phyloP scores from a whole-genome alignment of 257 asterid genomes.

The Galeopsis tetrahit region DNA sequence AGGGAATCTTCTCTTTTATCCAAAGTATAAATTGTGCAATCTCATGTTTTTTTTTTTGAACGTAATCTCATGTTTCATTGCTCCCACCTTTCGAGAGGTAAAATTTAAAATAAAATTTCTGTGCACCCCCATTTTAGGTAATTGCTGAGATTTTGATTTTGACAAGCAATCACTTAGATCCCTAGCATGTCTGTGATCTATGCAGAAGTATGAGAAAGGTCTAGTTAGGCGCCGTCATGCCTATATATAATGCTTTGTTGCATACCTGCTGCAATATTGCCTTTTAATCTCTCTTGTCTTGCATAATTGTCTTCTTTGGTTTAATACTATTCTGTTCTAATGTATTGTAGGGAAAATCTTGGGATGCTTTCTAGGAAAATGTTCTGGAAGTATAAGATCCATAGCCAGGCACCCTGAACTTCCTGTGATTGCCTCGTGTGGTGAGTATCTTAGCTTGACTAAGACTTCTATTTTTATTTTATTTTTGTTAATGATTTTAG shows the following conservation, averaged over 20 bases:
- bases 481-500: slow-evolving; percentile 1
- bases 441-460: slow-evolving; percentile 46
- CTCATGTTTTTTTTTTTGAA: neutral
- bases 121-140: neutral
- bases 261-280: neutral
- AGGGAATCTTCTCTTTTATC: neutral
- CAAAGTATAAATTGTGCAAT: neutral
- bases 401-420: slow-evolving; percentile 77
- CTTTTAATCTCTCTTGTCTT: slow-evolving; percentile 7
- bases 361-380: slow-evolving; percentile 90
- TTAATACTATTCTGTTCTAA: slow-evolving; percentile 14
- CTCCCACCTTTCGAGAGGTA: neutral
- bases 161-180: neutral
- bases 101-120: neutral
- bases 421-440: slow-evolving; percentile 94
- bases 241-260: too few species aligned
- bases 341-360: slow-evolving; percentile 69
- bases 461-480: slow-evolving; percentile 3
- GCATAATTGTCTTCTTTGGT: neutral
- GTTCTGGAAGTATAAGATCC: slow-evolving; percentile 93
- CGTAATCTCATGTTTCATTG: slow-evolving; percentile 14
- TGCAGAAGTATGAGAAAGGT: neutral
- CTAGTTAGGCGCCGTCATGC: neutral
- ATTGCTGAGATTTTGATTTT: neutral
- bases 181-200: neutral